A percentile compares a stretch with the other conserved stretches of the same genome.
phyloP scores from a whole-genome alignment of 352 stramenopile genomes.

The Phytophthora hybrid region DNA sequence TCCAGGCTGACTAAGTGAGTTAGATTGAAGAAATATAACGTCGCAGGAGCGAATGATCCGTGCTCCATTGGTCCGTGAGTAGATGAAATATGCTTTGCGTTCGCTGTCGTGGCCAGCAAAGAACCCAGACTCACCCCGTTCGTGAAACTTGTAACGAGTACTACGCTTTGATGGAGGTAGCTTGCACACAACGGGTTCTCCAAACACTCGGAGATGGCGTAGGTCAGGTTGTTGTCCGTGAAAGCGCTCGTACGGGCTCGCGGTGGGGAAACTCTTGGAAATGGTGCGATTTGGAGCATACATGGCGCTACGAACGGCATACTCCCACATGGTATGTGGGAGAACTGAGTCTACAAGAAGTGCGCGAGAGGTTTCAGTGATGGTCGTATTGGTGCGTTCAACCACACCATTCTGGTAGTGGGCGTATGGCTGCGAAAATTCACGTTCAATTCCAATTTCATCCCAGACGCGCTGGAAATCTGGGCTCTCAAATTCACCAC shows the following conservation, averaged over 20 bases:
- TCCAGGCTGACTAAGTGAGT: no score
- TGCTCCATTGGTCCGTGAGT: not conserved
- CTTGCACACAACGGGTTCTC: not conserved
- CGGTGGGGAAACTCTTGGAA: not conserved
- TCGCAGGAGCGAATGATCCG: not conserved
- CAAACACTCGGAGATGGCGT: not conserved
- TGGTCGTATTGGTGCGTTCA: constrained; percentile 12
- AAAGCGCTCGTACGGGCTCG: not conserved
- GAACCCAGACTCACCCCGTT: not conserved
- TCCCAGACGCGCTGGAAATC: no score
- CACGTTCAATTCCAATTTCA: no score
- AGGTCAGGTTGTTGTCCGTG: not conserved
- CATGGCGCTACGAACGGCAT: not conserved
- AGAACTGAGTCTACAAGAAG: not conserved
- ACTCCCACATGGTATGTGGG: constrained; percentile 16
- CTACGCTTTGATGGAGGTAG: not conserved
- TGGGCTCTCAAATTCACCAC: no score
- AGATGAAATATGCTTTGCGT: constrained; percentile 4
- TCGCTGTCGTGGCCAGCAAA: not conserved
- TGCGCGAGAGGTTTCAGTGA: not conserved
- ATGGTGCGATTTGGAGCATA: constrained; percentile 7
- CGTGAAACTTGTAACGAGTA: constrained; percentile 6
- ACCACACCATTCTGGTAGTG: not conserved
- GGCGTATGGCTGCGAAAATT: no score
- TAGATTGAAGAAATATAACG: not conserved